Base-by-base conservation (phyloP, 352 stramenopile genomes). In the Thraustotheca clavata region DNA sequence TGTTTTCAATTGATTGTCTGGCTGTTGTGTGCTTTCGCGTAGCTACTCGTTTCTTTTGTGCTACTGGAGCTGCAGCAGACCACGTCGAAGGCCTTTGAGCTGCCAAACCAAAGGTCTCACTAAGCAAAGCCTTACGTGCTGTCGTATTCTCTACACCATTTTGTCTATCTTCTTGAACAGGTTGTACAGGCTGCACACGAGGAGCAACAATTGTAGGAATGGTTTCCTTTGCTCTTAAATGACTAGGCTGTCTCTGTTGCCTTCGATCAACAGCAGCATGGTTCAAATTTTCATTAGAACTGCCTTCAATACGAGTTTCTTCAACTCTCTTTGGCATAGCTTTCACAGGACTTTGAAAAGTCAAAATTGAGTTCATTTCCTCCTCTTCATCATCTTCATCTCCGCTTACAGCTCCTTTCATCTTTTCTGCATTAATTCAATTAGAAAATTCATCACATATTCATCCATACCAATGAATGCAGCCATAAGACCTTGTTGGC, bases 301-400 rank as follows among this genome's bases (percentile, higher is more conserved):
- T n/a, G n/a, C n/a, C n/a, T n/a, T n/a, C n/a, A n/a, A n/a, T n/a
- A n/a, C n/a, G n/a, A n/a, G n/a, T n/a, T n/a, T n/a, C n/a, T n/a
- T n/a, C n/a, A n/a, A n/a, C n/a, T n/a, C n/a, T n/a, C n/a, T n/a
- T n/a, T n/a, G n/a, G n/a, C n/a, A n/a, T n/a, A n/a, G n/a, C n/a
- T n/a, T n/a, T n/a, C n/a, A n/a, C n/a, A n/a, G 36, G 57, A 11
- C 29, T 26, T 14, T 65, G n/a, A 65, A 65, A 55, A 20, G 26
- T 24, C 14, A 65, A 22, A 16, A 65, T 65, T n/a, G 36, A 54
- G 16, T 27, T 33, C 46, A 65, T 33, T 2, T 31, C 57, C 31
- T 65, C 57, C 11, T 65, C 57, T 3, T 65, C 57, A 27, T 65
- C 57, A 2, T 65, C 57, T 27, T 54, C 57, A n/a, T 33, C 47